Percentiles rank a stretch among this genome's conserved stretches.
These are phyloP conservation scores for Exutisphaerella laricina DNA, from an alignment of 2,329 filamentous ascomycete genomes.

Conservation along the genomic window DNA sequence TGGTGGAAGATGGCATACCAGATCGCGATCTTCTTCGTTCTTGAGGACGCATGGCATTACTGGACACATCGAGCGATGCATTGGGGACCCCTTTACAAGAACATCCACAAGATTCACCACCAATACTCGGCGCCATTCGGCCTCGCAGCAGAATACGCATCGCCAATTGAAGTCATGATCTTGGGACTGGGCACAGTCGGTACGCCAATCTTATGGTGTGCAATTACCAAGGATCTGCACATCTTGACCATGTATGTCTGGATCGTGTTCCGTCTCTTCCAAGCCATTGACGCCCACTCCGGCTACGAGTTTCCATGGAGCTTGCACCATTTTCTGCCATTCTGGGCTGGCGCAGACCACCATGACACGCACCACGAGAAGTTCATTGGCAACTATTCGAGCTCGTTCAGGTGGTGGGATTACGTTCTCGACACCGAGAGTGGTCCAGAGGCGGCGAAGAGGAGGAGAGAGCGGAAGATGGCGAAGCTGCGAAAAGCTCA, in stretches of 20 bases:
- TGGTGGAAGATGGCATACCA: conserved; percentile 83
- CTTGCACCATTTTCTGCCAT: conserved; percentile 87
- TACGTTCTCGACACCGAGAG: conserved; percentile 89
- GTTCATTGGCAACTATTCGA: conserved; percentile 97
- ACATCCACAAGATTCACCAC: conserved; percentile 98
- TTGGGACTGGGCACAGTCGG: conserved; percentile 83
- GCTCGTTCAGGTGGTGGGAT: conserved; percentile 99
- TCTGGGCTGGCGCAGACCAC: conserved; percentile 97
- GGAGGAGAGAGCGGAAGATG: conserved; percentile 71
- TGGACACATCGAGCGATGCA: conserved; percentile 91
- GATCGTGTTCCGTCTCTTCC: conserved; percentile 89
- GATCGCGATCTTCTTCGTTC: conserved; percentile 86
- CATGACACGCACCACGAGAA: conserved; percentile 97
- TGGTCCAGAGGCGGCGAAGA: conserved; percentile 78
- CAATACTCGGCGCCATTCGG: conserved; percentile 98
- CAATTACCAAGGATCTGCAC: conserved; percentile 79
- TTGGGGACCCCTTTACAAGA: conserved; percentile 91
- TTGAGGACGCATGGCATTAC: conserved; percentile 99
- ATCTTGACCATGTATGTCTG: conserved; percentile 97
- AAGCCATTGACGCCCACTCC: conserved; percentile 95
- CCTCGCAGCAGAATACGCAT: conserved; percentile 93
- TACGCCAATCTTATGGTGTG: conserved; percentile 75
- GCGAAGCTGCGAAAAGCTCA: conserved; percentile 65
- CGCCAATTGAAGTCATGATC: conserved; percentile 93
- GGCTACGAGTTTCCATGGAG: conserved; percentile 99